Evolutionary conservation across 352 stramenopile genomes (phyloP).

Genomic region (Phytopythium boreale): DNA sequence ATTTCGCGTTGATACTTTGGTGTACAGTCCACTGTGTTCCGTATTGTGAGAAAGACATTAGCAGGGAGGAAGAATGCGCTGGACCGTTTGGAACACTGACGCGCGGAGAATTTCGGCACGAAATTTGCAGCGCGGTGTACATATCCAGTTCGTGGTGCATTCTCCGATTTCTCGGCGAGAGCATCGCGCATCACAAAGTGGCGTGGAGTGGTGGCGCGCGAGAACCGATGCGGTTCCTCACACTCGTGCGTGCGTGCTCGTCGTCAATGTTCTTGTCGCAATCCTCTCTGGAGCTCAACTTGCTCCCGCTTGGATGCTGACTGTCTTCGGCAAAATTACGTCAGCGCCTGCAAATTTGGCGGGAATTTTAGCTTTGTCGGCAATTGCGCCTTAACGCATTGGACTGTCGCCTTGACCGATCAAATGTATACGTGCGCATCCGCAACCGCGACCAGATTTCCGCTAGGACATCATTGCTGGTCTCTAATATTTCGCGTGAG

Average conservation of each 20-base stretch:
- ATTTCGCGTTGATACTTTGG: neutral
- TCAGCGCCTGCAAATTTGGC: neutral
- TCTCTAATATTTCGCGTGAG: no score
- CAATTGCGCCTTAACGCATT: neutral
- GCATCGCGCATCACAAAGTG: neutral
- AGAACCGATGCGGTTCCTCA: no score
- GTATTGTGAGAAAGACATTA: no score
- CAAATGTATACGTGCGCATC: neutral
- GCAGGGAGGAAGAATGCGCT: no score
- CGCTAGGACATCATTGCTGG: no score
- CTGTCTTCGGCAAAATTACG: neutral
- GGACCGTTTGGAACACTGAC: neutral
- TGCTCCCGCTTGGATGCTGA: no score
- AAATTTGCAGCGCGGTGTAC: neutral
- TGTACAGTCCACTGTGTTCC: no score
- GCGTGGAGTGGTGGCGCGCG: neutral
- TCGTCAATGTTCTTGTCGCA: no score
- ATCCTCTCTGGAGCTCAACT: no score
- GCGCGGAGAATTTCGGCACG: neutral
- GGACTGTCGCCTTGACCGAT: neutral
- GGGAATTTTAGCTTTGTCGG: neutral
- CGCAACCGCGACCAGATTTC: neutral
- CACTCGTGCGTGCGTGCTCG: neutral
- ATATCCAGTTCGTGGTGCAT: neutral
- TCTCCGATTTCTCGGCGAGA: neutral